Percentiles rank a stretch among this genome's conserved stretches.
Conservation (phyloP, 2,329 filamentous ascomycete genomes). For the Trichophyton verrucosum region DNA sequence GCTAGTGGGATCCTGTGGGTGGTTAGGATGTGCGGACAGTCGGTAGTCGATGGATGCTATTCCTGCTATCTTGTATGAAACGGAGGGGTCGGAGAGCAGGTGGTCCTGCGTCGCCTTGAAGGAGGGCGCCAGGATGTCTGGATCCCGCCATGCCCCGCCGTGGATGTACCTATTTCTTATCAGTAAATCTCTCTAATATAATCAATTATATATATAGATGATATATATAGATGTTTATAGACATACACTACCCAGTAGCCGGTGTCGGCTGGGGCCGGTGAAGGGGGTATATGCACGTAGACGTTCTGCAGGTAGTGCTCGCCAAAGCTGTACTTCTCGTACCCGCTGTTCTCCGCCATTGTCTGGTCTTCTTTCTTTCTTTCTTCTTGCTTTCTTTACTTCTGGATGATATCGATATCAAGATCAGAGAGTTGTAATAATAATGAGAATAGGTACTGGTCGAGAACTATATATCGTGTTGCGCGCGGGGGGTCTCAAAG, state of each 20-base stretch:
- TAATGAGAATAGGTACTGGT: too few relatives aligned
- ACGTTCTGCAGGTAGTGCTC: conserved; percentile 24
- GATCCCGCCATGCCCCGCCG: conserved; percentile 40
- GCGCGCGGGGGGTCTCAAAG: too few relatives aligned
- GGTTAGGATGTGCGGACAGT: conserved; percentile 31
- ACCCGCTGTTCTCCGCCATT: background rate
- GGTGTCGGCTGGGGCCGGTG: conserved; percentile 14
- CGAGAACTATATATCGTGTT: too few relatives aligned
- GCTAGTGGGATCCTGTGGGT: conserved; percentile 27
- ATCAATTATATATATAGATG: background rate
- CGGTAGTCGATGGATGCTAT: conserved; percentile 38
- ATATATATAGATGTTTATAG: background rate
- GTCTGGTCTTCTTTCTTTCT: background rate
- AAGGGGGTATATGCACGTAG: conserved; percentile 17
- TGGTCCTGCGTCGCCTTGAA: conserved; percentile 28
- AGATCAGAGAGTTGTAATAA: too few relatives aligned
- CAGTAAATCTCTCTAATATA: background rate
- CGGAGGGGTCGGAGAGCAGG: conserved; percentile 14
- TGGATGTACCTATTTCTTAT: conserved; percentile 24
- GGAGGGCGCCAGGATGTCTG: conserved; percentile 25
- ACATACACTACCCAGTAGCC: conserved; percentile 32
- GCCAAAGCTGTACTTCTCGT: conserved; percentile 18
- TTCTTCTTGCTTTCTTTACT: too few relatives aligned
- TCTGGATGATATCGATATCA: too few relatives aligned
- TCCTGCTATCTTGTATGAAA: conserved; percentile 20